Base-by-base conservation (phyloP, 2,329 filamentous ascomycete species). In the Aspergillus caelatus region DNA sequence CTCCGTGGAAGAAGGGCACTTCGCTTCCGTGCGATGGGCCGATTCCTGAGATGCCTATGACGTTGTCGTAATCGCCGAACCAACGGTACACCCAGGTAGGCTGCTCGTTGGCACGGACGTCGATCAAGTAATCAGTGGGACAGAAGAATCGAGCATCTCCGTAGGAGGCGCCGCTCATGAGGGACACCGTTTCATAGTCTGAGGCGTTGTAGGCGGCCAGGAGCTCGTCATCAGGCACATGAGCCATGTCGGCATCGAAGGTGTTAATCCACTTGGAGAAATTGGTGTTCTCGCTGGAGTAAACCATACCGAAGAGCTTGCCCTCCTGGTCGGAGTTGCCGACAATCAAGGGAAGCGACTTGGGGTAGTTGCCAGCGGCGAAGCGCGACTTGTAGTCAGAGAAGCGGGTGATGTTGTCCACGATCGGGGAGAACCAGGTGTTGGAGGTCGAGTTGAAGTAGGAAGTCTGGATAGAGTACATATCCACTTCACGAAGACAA, bases 1-100 rank as follows among this genome's bases (percentile, higher is more conserved):
- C 68, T 28, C 68, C 68, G 60, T 70, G 68, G 63, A 70, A 69
- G 62, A 70, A 70, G 28, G 68, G 68, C n/a, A 70, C 64, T 39
- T 70, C 68, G 46, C 64, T 68, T 8, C 68, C 68, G 60, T 70
- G 68, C 1, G 67, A 68, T 10, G 68, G 56, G 7, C 67, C 68
- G 9, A 69, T 62, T 23, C 60, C 62, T 7, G 63, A 3, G 8
- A 69, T 59, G 12, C 60, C 60, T n/a, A 70, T 55, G 4, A 63
- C 64, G 39, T 70, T 70, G 16, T 62, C 64, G 56, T 70, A 70
- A n/a, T 68, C 46, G 3, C 68, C 68, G 43, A 70, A 70, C 68
- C 68, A 70, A 46, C 68, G 67, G 61, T 70, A 70, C 58, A 66
- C 60, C 68, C 68, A 70, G 43, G 66, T 69, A 19, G 67, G 65